Conservation (phyloP, 2,329 filamentous ascomycete genomes). For the Trichoderma atrobrunneum region DNA sequence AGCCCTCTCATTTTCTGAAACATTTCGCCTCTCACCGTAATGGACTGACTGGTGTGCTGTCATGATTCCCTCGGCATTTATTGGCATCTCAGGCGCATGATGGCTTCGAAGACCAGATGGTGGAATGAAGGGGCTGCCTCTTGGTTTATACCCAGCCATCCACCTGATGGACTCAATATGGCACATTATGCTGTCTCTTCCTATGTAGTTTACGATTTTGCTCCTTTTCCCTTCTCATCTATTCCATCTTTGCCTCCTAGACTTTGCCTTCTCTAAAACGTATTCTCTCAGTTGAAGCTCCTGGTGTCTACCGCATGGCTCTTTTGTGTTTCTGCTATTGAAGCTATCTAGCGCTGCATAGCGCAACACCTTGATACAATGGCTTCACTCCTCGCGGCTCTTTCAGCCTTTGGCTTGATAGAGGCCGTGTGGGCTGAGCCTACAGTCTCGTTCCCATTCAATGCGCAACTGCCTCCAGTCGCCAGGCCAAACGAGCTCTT, state of each 20-base stretch:
- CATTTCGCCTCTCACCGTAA: slow-evolving; percentile 34
- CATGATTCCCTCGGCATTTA: slow-evolving; percentile 13
- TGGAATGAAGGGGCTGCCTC: slow-evolving; percentile 39
- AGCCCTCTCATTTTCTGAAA: slow-evolving; percentile 26
- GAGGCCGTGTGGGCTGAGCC: slow-evolving; percentile 39
- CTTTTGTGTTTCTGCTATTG: neutral
- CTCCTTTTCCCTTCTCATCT: slow-evolving; percentile 9
- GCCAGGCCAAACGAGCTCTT: slow-evolving; percentile 67
- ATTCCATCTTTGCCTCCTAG: neutral
- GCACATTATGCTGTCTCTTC: slow-evolving; percentile 16
- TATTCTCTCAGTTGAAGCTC: neutral
- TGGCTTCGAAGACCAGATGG: slow-evolving; percentile 25
- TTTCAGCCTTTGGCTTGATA: slow-evolving; percentile 31
- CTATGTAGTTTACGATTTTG: slow-evolving; percentile 13
- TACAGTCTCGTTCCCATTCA: slow-evolving; percentile 66
- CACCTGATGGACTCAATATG: slow-evolving; percentile 26
- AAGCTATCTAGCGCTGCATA: slow-evolving; percentile 24
- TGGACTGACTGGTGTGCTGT: slow-evolving; percentile 22
- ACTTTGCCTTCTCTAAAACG: neutral
- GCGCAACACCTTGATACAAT: slow-evolving; percentile 29
- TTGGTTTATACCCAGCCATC: slow-evolving; percentile 30
- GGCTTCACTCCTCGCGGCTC: slow-evolving; percentile 29
- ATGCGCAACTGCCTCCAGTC: slow-evolving; percentile 78
- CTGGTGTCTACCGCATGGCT: neutral
- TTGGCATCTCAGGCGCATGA: slow-evolving; percentile 23